phyloP scores from a whole-genome alignment of 352 stramenopile species.

The Phytophthora sansomeana region DNA sequence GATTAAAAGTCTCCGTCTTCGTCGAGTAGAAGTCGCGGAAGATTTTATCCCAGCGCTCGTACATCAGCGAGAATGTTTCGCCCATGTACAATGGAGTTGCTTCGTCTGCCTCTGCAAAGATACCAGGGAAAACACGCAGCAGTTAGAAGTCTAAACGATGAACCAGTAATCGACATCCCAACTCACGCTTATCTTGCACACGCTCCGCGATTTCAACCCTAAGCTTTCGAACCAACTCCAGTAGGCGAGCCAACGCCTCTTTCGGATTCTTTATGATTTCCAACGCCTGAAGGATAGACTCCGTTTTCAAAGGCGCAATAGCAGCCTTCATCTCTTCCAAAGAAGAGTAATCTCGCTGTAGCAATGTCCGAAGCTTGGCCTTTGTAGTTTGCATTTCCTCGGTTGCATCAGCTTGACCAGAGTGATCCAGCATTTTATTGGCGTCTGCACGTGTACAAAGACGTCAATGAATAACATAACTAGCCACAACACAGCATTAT shows the following conservation, averaged over 20 bases:
- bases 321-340: slow-evolving; percentile 70
- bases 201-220: slow-evolving; percentile 82
- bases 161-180: not conserved
- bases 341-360: slow-evolving; percentile 84
- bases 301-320: slow-evolving; percentile 75
- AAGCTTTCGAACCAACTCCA: slow-evolving; percentile 83
- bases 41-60: slow-evolving; percentile 95
- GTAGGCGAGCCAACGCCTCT: slow-evolving; percentile 67
- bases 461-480: slow-evolving; percentile 5
- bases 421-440: slow-evolving; percentile 99
- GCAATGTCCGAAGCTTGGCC: slow-evolving; percentile 91
- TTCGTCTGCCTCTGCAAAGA: slow-evolving; percentile 74
- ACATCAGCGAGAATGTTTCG: slow-evolving; percentile 95
- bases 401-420: slow-evolving; percentile 97
- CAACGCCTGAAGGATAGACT: slow-evolving; percentile 83
- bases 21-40: slow-evolving; percentile 95
- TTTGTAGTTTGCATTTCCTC: slow-evolving; percentile 87
- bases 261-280: slow-evolving; percentile 86
- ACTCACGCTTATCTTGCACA: slow-evolving; percentile 71
- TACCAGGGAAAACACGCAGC: not conserved
- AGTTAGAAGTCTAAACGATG: slow-evolving; percentile 8
- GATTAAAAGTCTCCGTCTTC: slow-evolving; percentile 92
- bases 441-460: slow-evolving; percentile 52
- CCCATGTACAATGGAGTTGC: slow-evolving; percentile 94
- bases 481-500: not conserved